Conservation (phyloP, 2,329 filamentous ascomycete species). For the Waltergamsia citrina region DNA sequence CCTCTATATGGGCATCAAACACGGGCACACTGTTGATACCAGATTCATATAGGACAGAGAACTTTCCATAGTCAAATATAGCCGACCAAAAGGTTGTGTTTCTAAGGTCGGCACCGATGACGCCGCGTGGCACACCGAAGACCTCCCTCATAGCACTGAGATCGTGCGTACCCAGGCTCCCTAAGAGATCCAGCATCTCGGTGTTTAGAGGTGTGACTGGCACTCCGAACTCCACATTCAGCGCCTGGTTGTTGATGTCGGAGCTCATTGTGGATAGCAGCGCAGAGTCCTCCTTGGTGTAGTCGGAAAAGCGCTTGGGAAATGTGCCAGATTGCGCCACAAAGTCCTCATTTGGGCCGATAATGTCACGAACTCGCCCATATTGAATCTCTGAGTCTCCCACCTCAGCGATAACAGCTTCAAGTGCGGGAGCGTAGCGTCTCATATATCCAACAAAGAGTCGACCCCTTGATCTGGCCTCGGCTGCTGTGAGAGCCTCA, state of each 20-base stretch:
- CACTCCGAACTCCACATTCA: conserved; percentile 5
- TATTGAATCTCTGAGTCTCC: too few relatives aligned
- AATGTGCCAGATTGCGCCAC: conserved; percentile 32
- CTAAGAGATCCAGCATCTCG: conserved; percentile 1
- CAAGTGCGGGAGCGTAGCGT: too few relatives aligned
- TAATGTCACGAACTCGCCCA: too few relatives aligned
- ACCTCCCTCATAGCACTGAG: conserved; percentile 40
- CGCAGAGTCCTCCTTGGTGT: conserved; percentile 12
- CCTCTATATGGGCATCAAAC: conserved; percentile 41
- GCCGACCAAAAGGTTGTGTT: conserved; percentile 24
- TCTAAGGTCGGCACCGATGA: conserved; percentile 15
- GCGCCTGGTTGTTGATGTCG: conserved; percentile 3
- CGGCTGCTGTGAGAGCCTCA: too few relatives aligned
- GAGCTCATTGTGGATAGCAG: background rate
- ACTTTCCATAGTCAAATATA: conserved; percentile 33
- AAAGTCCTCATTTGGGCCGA: conserved; percentile 36
- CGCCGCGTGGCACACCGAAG: conserved; percentile 30
- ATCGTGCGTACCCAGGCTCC: conserved; percentile 37
- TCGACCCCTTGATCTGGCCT: too few relatives aligned
- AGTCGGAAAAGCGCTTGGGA: conserved; percentile 28
- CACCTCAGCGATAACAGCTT: too few relatives aligned
- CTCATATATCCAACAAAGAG: too few relatives aligned
- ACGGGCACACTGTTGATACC: conserved; percentile 41
- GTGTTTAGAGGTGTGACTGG: background rate
- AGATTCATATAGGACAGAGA: conserved; percentile 46